Base-by-base conservation (phyloP, 169 alveolate species). In the Plasmodium knowlesi region DNA sequence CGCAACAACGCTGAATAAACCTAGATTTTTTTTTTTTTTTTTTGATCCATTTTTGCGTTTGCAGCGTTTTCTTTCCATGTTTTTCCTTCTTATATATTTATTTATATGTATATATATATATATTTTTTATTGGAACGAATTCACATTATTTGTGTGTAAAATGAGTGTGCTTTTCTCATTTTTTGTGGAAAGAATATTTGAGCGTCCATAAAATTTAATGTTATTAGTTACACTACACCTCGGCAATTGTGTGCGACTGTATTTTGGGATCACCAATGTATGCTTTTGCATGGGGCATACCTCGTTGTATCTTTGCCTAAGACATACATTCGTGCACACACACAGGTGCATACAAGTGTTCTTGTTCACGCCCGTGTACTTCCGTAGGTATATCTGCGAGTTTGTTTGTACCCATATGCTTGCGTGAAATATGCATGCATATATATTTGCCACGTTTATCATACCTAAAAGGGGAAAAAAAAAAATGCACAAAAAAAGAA, bases 311-410 rank as follows among this genome's bases (percentile, higher is more conserved):
- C 76, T 57, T 16, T n/a, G 46, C 30, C 28, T n/a, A 57, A 14
- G 32, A 57, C 8, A 50, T 34, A 76, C 46, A n/a, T 43, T 76
- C 57, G 54, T 39, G 54, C 0, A 34, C 53, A 80, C 14, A 57
- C 86, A 46, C 72, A 81, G 22, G 37, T 28, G 19, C 86, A 34
- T 41, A 34, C 30, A 81, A 43, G 61, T 46, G 73, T 81, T 25
- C 61, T 43, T 81, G 86, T 41, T 43, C 61, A 37, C 25, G 67
- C 67, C 30, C n/a, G 19, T 81, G 67, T 46, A 19, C 22, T 30
- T 37, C 46, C 1, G 76, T 67, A 67, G 61, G 71, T 78, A 78
- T 78, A 78, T 78, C 37, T 67, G 30, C n/a, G 76, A 67, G 76
- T 25, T 67, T 67, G 76, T 67, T 67, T 67, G 76, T 67, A 67